A percentile compares a stretch with the other conserved stretches of the same genome.
Conservation (phyloP, 129 eudicot genomes). For the Arctium minus region DNA sequence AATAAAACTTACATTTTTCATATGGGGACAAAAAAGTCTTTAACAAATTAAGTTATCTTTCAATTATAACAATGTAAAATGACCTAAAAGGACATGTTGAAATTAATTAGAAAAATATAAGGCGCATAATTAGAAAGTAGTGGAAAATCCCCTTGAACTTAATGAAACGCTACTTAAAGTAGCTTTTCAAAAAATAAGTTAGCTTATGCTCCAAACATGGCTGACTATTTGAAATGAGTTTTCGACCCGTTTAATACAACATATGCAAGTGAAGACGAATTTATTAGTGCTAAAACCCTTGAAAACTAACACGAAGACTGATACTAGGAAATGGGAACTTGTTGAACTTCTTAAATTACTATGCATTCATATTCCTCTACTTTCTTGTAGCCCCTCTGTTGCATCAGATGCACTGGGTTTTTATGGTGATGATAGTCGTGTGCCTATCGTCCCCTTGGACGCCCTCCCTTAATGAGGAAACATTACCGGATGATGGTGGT, state of each 20-base stretch:
- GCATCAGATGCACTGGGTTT: conserved; percentile 21
- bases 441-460: conserved; percentile 36
- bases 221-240: background rate
- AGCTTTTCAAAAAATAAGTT: background rate
- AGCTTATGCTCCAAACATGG: background rate
- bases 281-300: background rate
- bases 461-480: conserved; percentile 23
- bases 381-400: conserved; percentile 38
- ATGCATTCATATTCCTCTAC: background rate
- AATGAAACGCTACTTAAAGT: background rate
- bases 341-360: background rate
- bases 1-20: too few species aligned
- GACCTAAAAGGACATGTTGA: background rate
- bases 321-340: background rate
- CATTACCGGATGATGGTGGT: conserved; percentile 7
- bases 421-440: conserved; percentile 25
- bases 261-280: background rate
- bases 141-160: background rate
- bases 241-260: background rate
- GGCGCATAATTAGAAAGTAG: background rate
- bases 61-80: too few species aligned
- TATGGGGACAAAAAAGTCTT: too few species aligned
- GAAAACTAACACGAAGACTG: background rate
- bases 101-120: background rate
- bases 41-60: too few species aligned